Percentiles rank a stretch among this genome's conserved stretches.
These are phyloP conservation scores for Veloboletus limbatus DNA, from an alignment of 1,284 basidiomycete species.

Conservation along the genomic window DNA sequence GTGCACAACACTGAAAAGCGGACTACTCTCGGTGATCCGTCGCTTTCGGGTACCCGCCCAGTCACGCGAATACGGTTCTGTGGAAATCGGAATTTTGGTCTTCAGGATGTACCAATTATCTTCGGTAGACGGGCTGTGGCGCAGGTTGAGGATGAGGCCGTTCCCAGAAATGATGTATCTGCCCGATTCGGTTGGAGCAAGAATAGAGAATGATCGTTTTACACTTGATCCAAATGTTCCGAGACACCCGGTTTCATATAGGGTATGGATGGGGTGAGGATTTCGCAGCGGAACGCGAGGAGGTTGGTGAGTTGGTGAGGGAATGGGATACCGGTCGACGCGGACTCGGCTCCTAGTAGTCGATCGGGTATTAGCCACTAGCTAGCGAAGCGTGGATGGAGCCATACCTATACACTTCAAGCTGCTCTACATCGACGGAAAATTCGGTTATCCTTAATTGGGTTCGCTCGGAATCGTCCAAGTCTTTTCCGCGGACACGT, in stretches of 20 bases:
- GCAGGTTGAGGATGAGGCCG: conserved; percentile 42
- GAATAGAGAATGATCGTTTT: conserved; percentile 51
- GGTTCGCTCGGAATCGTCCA: conserved; percentile 46
- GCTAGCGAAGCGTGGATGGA: conserved; percentile 1
- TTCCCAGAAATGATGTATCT: conserved; percentile 45
- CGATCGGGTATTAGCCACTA: conserved; percentile 7
- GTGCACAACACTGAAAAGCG: conserved; percentile 60
- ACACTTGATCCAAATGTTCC: conserved; percentile 25
- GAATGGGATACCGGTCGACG: conserved; percentile 50
- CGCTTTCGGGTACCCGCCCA: conserved; percentile 47
- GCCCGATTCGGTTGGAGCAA: conserved; percentile 44
- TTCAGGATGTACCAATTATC: conserved; percentile 64
- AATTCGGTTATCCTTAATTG: conserved; percentile 56
- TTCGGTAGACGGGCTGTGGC: conserved; percentile 3
- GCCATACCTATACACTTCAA: conserved; percentile 62
- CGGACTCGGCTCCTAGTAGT: conserved; percentile 45
- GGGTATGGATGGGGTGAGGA: conserved; percentile 47
- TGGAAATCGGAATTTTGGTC: conserved; percentile 47
- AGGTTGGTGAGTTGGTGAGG: conserved; percentile 54
- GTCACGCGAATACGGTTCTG: conserved; percentile 29
- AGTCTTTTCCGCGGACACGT: conserved; percentile 54
- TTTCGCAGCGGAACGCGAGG: conserved; percentile 54
- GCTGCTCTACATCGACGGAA: conserved; percentile 54
- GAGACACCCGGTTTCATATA: conserved; percentile 55
- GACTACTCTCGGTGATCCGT: conserved; percentile 46